phyloP scores from a whole-genome alignment of 2,329 filamentous ascomycete genomes.

The Pseudogymnoascus sp. region DNA sequence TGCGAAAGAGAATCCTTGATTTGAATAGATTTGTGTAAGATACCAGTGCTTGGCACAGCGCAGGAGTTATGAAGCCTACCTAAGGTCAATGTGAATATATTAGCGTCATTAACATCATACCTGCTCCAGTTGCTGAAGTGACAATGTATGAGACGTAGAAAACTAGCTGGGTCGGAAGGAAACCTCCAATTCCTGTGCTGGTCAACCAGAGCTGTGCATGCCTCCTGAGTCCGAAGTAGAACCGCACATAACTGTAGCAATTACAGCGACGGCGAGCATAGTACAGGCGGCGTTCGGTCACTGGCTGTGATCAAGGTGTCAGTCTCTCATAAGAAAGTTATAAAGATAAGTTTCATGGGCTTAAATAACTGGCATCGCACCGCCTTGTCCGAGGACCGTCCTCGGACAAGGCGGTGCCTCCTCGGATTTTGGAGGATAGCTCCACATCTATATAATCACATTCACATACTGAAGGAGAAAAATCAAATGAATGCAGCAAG shows the following conservation, averaged over 20 bases:
- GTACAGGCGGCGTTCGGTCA: neutral
- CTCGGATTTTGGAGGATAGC: too few species aligned
- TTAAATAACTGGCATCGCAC: neutral
- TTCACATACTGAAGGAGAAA: neutral
- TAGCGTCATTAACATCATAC: neutral
- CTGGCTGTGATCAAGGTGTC: neutral
- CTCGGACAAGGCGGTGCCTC: too few species aligned
- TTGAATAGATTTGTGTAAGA: neutral
- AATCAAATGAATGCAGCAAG: neutral
- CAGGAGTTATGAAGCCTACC: neutral
- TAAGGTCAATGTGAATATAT: neutral
- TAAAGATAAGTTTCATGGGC: neutral
- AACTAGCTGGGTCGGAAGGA: too few species aligned
- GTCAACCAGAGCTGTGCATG: neutral
- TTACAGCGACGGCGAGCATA: neutral
- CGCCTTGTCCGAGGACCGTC: too few species aligned
- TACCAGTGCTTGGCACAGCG: neutral
- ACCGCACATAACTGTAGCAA: neutral
- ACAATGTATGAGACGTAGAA: neutral
- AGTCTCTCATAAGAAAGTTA: neutral
- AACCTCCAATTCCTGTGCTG: neutral
- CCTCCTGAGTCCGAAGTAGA: neutral
- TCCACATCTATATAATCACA: neutral
- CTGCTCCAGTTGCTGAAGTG: neutral
- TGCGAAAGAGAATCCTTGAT: conserved; percentile 25